These are phyloP conservation scores for Tieghemostelium lacteum DNA, from an alignment of 78 protist genomes.

Conservation along the genomic window DNA sequence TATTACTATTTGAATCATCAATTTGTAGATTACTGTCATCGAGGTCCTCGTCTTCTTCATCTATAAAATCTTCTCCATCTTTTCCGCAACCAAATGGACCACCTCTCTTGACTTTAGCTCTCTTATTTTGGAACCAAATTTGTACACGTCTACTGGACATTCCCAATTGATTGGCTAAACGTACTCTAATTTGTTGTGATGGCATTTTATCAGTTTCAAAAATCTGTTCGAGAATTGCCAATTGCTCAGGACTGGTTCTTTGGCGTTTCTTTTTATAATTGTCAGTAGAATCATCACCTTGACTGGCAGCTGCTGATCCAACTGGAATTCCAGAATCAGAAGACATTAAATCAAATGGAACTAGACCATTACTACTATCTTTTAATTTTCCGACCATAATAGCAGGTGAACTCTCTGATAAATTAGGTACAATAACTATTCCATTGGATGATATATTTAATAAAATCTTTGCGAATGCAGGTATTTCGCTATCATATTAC, in stretches of 20 bases:
- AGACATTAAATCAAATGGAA: conserved; percentile 14
- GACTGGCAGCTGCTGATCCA: background rate
- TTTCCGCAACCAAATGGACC: conserved; percentile 57
- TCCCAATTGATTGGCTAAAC: conserved; percentile 79
- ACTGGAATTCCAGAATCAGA: conserved; percentile 3
- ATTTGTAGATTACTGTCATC: conserved; percentile 30
- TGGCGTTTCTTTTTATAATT: conserved; percentile 70
- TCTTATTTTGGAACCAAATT: conserved; percentile 85
- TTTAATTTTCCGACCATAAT: conserved; percentile 1
- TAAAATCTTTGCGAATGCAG: conserved; percentile 55
- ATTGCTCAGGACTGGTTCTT: conserved; percentile 77
- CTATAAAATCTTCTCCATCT: background rate
- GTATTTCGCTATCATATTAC: conserved; percentile 35
- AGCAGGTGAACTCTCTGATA: conserved; percentile 47
- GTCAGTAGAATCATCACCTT: background rate
- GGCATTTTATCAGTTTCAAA: conserved; percentile 80
- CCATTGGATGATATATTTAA: conserved; percentile 62
- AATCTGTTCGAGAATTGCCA: conserved; percentile 70
- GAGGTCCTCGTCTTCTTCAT: background rate
- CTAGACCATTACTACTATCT: conserved; percentile 33
- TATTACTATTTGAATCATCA: conserved; percentile 47
- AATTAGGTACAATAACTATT: conserved; percentile 19
- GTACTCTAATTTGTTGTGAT: conserved; percentile 54
- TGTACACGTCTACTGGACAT: conserved; percentile 76
- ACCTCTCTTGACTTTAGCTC: conserved; percentile 81